Evolutionary conservation across 1,139 yeast genomes (phyloP).

Genomic region (Magnusiomyces clavatus): DNA sequence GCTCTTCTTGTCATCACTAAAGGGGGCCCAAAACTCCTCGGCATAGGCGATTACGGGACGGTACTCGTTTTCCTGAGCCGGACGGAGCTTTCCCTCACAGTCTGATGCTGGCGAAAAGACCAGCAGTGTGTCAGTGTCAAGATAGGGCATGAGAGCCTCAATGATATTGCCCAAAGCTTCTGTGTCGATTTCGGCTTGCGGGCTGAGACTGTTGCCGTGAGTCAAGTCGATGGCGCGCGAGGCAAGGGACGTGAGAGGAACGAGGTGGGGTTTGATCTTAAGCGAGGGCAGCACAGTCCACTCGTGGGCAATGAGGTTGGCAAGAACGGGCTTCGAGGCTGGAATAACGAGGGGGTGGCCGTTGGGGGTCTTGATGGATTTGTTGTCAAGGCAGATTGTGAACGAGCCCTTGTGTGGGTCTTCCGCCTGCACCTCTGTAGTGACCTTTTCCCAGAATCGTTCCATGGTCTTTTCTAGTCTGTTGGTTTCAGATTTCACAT

Average conservation of each 20-base stretch:
- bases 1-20: background rate
- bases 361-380: constrained; percentile 75
- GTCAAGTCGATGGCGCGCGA: constrained; percentile 73
- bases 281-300: constrained; percentile 73
- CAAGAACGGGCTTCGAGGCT: constrained; percentile 46
- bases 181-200: constrained; percentile 17
- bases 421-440: constrained; percentile 32
- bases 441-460: constrained; percentile 82
- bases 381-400: constrained; percentile 60
- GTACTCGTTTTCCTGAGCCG: constrained; percentile 67
- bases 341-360: constrained; percentile 70
- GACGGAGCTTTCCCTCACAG: constrained; percentile 73
- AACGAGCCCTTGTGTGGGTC: constrained; percentile 20
- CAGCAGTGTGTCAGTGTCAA: constrained; percentile 89
- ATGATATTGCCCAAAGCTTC: constrained; percentile 18
- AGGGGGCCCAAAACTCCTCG: constrained; percentile 49
- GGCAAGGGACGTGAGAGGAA: constrained; percentile 81
- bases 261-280: constrained; percentile 66
- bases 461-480: constrained; percentile 60
- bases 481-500: constrained; percentile 49
- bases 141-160: constrained; percentile 52
- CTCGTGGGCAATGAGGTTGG: constrained; percentile 74
- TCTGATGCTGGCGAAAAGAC: constrained; percentile 78
- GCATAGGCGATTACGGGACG: constrained; percentile 63
- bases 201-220: constrained; percentile 25